Conservation (phyloP, 2,329 filamentous ascomycete genomes). For the Cladosporium sp. region DNA sequence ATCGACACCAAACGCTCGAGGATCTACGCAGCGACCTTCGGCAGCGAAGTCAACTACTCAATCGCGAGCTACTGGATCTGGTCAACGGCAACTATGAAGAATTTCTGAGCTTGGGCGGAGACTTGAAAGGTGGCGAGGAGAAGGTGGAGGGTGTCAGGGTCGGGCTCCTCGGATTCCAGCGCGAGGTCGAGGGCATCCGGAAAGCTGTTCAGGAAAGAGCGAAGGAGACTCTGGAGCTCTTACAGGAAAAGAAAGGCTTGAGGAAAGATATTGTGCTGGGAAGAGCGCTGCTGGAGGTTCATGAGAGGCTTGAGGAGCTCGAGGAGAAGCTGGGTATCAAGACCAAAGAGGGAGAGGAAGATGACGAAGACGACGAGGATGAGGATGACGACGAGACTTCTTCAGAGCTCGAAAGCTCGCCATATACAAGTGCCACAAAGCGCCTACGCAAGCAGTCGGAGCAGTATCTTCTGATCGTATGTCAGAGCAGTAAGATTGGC, state of each 20-base stretch:
- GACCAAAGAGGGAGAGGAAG: constrained; percentile 23
- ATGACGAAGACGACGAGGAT: constrained; percentile 25
- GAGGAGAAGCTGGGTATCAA: constrained; percentile 61
- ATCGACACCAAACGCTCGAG: constrained; percentile 92
- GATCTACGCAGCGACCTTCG: constrained; percentile 85
- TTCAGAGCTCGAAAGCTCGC: constrained; percentile 32
- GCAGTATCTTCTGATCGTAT: constrained; percentile 55
- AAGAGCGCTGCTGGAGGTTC: constrained; percentile 61
- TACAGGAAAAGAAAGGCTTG: constrained; percentile 64
- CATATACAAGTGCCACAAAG: constrained; percentile 29
- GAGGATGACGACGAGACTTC: constrained; percentile 31
- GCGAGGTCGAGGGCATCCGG: constrained; percentile 74
- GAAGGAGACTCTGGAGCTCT: constrained; percentile 57
- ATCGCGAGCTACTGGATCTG: constrained; percentile 82
- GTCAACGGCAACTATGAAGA: constrained; percentile 94
- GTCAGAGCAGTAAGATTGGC: constrained; percentile 49
- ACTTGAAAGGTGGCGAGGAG: constrained; percentile 82
- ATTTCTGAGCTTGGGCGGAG: constrained; percentile 77
- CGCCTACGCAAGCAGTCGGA: constrained; percentile 54
- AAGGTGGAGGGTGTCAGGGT: constrained; percentile 86
- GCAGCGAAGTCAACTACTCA: constrained; percentile 72
- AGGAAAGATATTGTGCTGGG: constrained; percentile 60
- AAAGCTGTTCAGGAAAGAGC: constrained; percentile 60
- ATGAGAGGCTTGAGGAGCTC: constrained; percentile 58
- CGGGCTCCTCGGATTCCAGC: constrained; percentile 76